Evolutionary conservation across 805 yeast species (phyloP), one percentile per base, ranked within the genome.

Genomic region (Kodamaea hsintzibuensis): DNA sequence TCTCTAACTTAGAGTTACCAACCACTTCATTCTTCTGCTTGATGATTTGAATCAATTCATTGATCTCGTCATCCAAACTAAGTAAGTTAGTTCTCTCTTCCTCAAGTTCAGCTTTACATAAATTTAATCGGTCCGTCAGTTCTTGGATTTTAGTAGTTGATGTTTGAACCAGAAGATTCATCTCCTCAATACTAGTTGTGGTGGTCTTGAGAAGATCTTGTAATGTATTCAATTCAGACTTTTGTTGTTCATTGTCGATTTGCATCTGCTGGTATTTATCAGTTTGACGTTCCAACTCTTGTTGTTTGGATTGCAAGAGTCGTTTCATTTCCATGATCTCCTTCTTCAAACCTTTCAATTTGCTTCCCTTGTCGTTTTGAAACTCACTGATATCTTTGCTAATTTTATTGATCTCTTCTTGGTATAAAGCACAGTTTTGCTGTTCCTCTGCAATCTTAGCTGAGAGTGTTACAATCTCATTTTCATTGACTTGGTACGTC

Each of bases 361-460:
- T 96, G 0, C 86, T 81, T 0, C 92, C 90, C 60, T 91, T 92
- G 66, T 96, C 88, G 44, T 73, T 74, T 55, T 81, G 83, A 66
- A 91, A 93, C 62, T 95, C 98, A 50, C 79, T 76, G 74, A 91
- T 89, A 66, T 95, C 98, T 14, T 74, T 80, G 63, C 88, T 89
- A 51, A 89, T 84, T 7, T 65, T 65, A 2, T 62, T 59, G 10
- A 89, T 80, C 27, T 85, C 88, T 0, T 53, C 54, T 33, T 73
- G 66, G 40, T 74, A 75, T 2, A 60, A 62, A 1, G 60, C 51
- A 3, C 74, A 66, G 13, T 67, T 61, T 2, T 62, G 58, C 16
- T 72, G 64, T 14, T 79, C 76, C 6, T 68, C 68, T 1, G 59
- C 51, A 3, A 85, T 76, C 18, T 70, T 65, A 3, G 62, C 60